Base-by-base conservation (phyloP, 169 alveolate species). In the Plasmodium fragile region DNA sequence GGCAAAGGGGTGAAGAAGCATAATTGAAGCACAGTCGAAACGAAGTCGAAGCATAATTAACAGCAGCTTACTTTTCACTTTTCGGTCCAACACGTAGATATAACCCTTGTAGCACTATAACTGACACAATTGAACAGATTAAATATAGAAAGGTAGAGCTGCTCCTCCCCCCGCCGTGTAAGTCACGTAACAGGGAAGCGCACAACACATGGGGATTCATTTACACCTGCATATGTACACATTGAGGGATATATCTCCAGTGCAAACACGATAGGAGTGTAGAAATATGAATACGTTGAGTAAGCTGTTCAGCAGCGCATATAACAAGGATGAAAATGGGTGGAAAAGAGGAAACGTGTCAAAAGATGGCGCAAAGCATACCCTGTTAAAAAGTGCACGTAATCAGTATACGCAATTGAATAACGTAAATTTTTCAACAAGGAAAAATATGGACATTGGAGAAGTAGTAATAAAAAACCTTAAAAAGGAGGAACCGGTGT, bases 281-380 rank as follows among this genome's bases (percentile, higher is more conserved):
- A 65, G 75, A 72, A 83, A 72, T 49, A 83, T 83, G 92, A 83
- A 83, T 83, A 36, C 49, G 13, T 83, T 83, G 65, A 71, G 77
- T 72, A 83, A 83, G 55, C 41, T 72, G 11, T 83, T 83, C 10
- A 83, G 55, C 25, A 72, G 0, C 43, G 77, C 52, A n/a, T 45
- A 83, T 72, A 72, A 39, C 65, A 72, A 83, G 41, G 92, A 83
- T 10, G 41, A 8, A 71, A 73, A 72, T 72, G 83, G 72, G 7
- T 83, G 28, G 32, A 72, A 71, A 83, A 83, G 72, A 16, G 73
- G 84, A 71, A 73, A 72, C 25, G 28, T 73, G 22, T 3, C 92
- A 72, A 49, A 83, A 28, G 65, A 25, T 34, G 92, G 41, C 28
- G 59, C 39, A 8, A 72, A 53, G 43, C 65, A 45, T 32, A 45